Percentiles rank a stretch among this genome's conserved stretches.
phyloP scores from a whole-genome alignment of 805 yeast species.

The Ogataea zsoltii region DNA sequence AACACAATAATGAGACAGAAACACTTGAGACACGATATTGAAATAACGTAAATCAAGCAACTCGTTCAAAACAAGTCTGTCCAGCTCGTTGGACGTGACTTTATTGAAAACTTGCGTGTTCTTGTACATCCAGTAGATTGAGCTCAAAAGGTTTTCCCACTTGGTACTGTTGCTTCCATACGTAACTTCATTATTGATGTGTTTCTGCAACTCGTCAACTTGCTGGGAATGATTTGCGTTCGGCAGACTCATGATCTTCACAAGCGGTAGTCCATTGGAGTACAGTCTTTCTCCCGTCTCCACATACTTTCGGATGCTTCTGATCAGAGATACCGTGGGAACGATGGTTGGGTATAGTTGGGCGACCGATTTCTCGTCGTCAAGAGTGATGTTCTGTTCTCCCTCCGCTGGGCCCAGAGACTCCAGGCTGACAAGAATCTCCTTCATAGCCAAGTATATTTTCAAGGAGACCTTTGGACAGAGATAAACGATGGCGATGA shows the following conservation, averaged over 20 bases:
- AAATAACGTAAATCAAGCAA: constrained; percentile 25
- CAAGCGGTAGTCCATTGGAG: constrained; percentile 28
- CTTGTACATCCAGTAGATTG: constrained; percentile 30
- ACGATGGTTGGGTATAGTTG: constrained; percentile 4
- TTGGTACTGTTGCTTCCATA: constrained; percentile 18
- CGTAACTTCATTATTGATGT: constrained; percentile 27
- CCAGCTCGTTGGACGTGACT: constrained; percentile 21
- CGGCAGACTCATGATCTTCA: constrained; percentile 26
- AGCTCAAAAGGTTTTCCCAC: constrained; percentile 30
- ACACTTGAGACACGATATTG: constrained; percentile 16
- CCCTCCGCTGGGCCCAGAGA: constrained; percentile 6
- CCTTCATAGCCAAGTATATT: constrained; percentile 28
- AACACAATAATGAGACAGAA: constrained; percentile 22
- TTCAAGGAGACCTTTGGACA: constrained; percentile 28
- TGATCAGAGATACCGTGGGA: constrained; percentile 21
- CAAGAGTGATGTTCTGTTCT: not conserved
- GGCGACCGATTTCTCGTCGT: not conserved
- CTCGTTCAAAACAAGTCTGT: constrained; percentile 23
- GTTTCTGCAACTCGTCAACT: constrained; percentile 25
- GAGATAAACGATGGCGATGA: constrained; percentile 26
- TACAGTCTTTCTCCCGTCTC: constrained; percentile 32
- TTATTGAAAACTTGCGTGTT: constrained; percentile 29
- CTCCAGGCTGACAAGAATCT: constrained; percentile 23
- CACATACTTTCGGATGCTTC: constrained; percentile 21
- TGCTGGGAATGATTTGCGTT: constrained; percentile 21